A percentile compares a stretch with the other conserved stretches of the same genome.
Conservation (phyloP, 495 filamentous ascomycete genomes). For the Talaromyces ruber region DNA sequence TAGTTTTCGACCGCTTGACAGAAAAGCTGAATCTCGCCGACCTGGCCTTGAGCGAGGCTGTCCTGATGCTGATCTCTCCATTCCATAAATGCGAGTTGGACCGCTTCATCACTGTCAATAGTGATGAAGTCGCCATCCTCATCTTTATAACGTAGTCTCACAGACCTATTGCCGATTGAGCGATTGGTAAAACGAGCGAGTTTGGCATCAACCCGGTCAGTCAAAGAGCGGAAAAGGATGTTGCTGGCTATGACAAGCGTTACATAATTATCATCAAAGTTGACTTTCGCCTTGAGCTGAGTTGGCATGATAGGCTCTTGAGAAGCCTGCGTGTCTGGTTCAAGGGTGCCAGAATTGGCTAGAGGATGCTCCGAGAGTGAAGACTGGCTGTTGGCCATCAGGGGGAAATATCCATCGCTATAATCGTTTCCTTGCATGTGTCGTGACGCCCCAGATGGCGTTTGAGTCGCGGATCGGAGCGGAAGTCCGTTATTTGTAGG, state of each 20-base stretch:
- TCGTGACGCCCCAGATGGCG: constrained; percentile 25
- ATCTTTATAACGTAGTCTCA: constrained; percentile 82
- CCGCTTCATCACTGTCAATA: constrained; percentile 91
- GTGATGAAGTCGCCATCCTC: constrained; percentile 89
- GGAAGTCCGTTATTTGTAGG: constrained; percentile 45
- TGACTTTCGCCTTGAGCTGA: constrained; percentile 91
- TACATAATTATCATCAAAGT: constrained; percentile 73
- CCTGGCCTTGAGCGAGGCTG: constrained; percentile 51
- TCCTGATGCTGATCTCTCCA: constrained; percentile 71
- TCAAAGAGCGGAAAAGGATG: constrained; percentile 84
- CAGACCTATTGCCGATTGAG: constrained; percentile 66
- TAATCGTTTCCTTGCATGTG: constrained; percentile 17
- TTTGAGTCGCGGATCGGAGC: constrained; percentile 35
- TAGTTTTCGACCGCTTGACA: constrained; percentile 44
- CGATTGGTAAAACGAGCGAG: constrained; percentile 72
- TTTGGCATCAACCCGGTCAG: constrained; percentile 96
- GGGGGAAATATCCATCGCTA: constrained; percentile 13
- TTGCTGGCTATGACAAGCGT: constrained; percentile 89
- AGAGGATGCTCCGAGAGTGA: constrained; percentile 26
- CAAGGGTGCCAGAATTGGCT: constrained; percentile 11
- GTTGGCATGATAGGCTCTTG: constrained; percentile 36
- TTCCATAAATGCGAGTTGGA: constrained; percentile 86
- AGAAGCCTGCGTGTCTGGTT: constrained; percentile 24
- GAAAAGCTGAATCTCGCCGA: constrained; percentile 81
- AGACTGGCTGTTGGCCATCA: constrained; percentile 9